A percentile compares a stretch with the other conserved stretches of the same genome.
Evolutionary conservation across 2,329 filamentous ascomycete genomes (phyloP).

Genomic region (Curvularia eragrostidis): DNA sequence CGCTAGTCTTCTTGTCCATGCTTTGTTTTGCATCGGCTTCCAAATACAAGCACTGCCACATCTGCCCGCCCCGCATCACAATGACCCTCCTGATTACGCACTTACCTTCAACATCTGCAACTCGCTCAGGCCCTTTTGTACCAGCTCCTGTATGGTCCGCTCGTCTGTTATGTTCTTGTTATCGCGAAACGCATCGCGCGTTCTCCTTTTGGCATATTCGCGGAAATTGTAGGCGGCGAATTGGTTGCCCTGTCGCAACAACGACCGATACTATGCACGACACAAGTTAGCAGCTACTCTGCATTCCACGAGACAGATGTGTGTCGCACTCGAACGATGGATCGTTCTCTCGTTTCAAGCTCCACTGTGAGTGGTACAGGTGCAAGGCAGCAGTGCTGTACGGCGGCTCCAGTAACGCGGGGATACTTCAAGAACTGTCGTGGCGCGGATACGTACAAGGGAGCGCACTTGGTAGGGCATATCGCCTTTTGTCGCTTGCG

Average conservation of each 20-base stretch:
- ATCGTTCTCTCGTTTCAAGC: neutral
- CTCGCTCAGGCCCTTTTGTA: conserved; percentile 87
- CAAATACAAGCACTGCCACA: neutral
- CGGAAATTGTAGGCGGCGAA: conserved; percentile 97
- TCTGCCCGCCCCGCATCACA: neutral
- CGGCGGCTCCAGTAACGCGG: conserved; percentile 2
- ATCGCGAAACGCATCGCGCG: conserved; percentile 88
- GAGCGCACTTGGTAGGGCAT: conserved; percentile 51
- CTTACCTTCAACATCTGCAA: conserved; percentile 87
- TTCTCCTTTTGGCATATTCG: conserved; percentile 92
- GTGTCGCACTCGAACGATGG: neutral
- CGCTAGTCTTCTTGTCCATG: conserved; percentile 37
- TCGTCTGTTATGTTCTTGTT: conserved; percentile 75
- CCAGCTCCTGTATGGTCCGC: conserved; percentile 80
- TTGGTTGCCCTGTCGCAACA: conserved; percentile 83
- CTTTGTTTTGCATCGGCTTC: neutral
- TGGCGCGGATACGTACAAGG: conserved; percentile 40
- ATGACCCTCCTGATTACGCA: neutral
- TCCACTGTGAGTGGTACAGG: neutral
- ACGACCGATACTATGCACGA: conserved; percentile 77
- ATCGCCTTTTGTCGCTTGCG: conserved; percentile 46
- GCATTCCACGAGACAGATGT: neutral
- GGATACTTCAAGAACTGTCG: neutral
- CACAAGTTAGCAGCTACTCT: neutral
- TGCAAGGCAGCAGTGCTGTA: neutral